Conservation (phyloP, 306 rosid genomes). For the Dryas alaskensis region DNA sequence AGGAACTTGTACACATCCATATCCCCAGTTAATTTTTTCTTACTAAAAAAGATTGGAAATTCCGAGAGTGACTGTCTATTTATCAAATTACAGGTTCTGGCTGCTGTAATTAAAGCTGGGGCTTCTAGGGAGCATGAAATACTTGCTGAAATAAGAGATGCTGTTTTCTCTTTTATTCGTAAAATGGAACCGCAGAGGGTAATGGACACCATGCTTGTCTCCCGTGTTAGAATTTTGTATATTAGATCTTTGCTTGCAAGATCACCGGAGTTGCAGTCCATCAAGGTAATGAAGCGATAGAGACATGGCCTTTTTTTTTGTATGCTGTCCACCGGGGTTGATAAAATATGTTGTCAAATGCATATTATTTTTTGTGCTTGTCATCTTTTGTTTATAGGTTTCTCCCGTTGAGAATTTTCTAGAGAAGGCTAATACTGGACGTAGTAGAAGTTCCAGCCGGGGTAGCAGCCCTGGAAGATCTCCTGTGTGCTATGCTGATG, state of each 20-base stretch:
- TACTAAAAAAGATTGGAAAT: background rate
- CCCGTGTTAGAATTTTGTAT: slow-evolving; percentile 94
- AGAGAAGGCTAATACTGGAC: slow-evolving; percentile 75
- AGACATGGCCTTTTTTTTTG: slow-evolving; percentile 12
- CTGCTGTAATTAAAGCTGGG: slow-evolving; percentile 98
- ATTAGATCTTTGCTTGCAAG: slow-evolving; percentile 93
- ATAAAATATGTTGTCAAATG: background rate
- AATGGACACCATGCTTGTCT: slow-evolving; percentile 98
- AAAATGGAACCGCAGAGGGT: slow-evolving; percentile 97
- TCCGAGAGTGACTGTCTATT: background rate
- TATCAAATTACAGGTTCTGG: slow-evolving; percentile 64
- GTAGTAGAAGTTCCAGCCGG: slow-evolving; percentile 88
- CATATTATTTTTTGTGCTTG: slow-evolving; percentile 17
- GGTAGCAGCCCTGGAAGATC: slow-evolving; percentile 91
- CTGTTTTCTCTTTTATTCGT: slow-evolving; percentile 85
- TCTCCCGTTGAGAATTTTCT: slow-evolving; percentile 84
- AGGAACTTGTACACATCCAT: background rate
- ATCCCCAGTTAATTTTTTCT: slow-evolving; percentile 4
- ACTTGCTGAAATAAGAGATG: slow-evolving; percentile 93
- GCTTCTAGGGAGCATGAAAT: slow-evolving; percentile 99
- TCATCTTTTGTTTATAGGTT: slow-evolving; percentile 51
- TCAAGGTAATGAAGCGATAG: slow-evolving; percentile 57
- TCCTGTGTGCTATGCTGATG: slow-evolving; percentile 71
- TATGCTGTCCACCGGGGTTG: background rate
- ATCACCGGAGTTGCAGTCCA: slow-evolving; percentile 95